Base-by-base conservation (phyloP, 2,329 filamentous ascomycete genomes). In the Triangularia verruculosa region DNA sequence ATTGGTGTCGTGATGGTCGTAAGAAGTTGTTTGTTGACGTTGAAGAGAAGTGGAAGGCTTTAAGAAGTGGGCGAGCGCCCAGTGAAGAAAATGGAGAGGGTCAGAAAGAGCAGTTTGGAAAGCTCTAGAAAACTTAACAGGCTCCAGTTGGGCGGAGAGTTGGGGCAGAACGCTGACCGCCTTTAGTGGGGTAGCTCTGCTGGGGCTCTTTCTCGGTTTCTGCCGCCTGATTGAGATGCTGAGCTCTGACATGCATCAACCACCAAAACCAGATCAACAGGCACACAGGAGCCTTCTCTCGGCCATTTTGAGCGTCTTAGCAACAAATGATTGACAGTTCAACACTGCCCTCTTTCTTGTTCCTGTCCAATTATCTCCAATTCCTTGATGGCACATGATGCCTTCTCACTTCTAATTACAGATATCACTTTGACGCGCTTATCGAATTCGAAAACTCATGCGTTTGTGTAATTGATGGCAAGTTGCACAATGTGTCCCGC, bases 111-210 rank as follows among this genome's bases (percentile, higher is more conserved):
- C 39, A 59, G 57, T 61, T 68, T 71, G 61, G 70, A 71, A 71
- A 70, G 69, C 70, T 72, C 68, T 71, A 69, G 70, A 72, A 71
- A 69, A 64, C 66, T 66, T 57, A 61, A 54, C 62, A 61, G 68
- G 64, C 67, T 62, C 69, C 65, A 64, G 65, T 63, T 65, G 20
- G 68, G 66, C 69, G 68, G 70, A 57, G 64, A 66, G 57, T 7
- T 13, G 4, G 30, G 70, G 70, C 69, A 68, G 61, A 61, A 68
- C 61, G 2, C 27, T 66, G 39, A 65, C 67, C 67, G 65, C 66
- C 56, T 66, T 68, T 68, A 52, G 66, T 64, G 66, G 66, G 66
- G 64, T 66, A 24, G 7, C 59, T 57, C 57, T 6, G 15, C 15
- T 27, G 39, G 39, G n/a, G 39, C n/a, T 47, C 6, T 3, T 20